Percentiles rank a stretch among this genome's conserved stretches.
These are phyloP conservation scores for Austropuccinia psidii DNA, from an alignment of 1,284 basidiomycete species.

Conservation along the genomic window DNA sequence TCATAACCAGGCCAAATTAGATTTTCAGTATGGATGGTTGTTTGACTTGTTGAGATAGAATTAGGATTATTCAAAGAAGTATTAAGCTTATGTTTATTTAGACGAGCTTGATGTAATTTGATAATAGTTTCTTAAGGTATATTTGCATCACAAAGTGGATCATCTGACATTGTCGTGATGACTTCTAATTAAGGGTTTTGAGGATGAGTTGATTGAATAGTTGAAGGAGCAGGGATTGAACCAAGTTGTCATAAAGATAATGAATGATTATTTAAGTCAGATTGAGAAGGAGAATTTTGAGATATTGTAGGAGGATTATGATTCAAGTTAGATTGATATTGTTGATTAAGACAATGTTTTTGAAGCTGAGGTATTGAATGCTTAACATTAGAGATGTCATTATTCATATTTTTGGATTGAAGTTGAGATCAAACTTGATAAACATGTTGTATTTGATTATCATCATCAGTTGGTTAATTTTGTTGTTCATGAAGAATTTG, in stretches of 20 bases:
- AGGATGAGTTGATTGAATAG: not conserved
- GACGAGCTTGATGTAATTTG: conserved; percentile 27
- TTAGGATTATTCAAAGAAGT: no score
- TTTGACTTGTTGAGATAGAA: no score
- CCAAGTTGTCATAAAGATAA: not conserved
- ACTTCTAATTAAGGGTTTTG: conserved; percentile 9
- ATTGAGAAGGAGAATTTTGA: no score
- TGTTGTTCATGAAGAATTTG: conserved; percentile 2
- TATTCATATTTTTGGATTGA: conserved; percentile 5
- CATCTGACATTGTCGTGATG: conserved; percentile 33
- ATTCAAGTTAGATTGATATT: not conserved
- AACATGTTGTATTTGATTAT: conserved; percentile 1
- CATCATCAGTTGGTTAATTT: not conserved
- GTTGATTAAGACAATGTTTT: not conserved
- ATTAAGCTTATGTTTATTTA: no score
- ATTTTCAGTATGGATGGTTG: no score
- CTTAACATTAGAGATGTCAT: not conserved
- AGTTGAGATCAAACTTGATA: not conserved
- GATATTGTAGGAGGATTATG: no score
- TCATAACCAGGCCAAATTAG: no score
- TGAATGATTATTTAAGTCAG: not conserved
- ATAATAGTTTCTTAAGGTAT: conserved; percentile 5
- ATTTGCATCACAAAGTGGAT: not conserved
- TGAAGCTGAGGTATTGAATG: no score
- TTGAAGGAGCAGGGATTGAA: not conserved